These are phyloP conservation scores for Aspergillus phoenicis DNA, from an alignment of 2,329 filamentous ascomycete genomes.

Conservation along the genomic window DNA sequence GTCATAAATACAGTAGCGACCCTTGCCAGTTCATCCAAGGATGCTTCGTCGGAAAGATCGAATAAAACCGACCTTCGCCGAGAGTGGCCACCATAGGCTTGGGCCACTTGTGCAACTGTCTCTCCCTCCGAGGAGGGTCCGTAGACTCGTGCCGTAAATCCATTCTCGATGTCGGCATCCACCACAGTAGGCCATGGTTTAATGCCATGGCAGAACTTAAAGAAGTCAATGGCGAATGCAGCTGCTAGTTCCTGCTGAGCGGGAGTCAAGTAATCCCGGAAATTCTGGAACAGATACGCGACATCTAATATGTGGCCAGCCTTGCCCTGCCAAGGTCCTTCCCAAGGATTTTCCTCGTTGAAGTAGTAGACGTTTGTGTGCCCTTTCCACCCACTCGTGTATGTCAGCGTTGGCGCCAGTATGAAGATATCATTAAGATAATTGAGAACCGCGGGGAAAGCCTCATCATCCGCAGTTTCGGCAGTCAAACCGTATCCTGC, in stretches of 20 bases:
- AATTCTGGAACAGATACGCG: slow-evolving; percentile 52
- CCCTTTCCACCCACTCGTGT: slow-evolving; percentile 42
- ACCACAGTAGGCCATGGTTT: slow-evolving; percentile 34
- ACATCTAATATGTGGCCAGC: slow-evolving; percentile 51
- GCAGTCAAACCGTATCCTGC: slow-evolving; percentile 45
- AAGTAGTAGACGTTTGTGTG: slow-evolving; percentile 48
- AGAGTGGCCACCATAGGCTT: slow-evolving; percentile 27
- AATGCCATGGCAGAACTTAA: slow-evolving; percentile 44
- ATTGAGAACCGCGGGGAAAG: slow-evolving; percentile 45
- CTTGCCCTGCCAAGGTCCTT: slow-evolving; percentile 44
- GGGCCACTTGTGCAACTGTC: slow-evolving; percentile 9
- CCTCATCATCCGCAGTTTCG: slow-evolving; percentile 44
- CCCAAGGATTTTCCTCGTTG: slow-evolving; percentile 53
- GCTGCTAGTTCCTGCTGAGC: slow-evolving; percentile 35
- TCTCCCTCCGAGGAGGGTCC: slow-evolving; percentile 25
- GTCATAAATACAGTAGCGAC: slow-evolving; percentile 21
- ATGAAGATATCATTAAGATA: slow-evolving; percentile 52
- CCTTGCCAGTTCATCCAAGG: slow-evolving; percentile 28
- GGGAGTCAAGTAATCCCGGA: slow-evolving; percentile 40
- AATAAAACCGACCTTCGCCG: slow-evolving; percentile 28
- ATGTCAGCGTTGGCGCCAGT: slow-evolving; percentile 47
- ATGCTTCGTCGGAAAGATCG: slow-evolving; percentile 24
- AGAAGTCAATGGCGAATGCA: slow-evolving; percentile 41
- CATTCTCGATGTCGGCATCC: slow-evolving; percentile 17
- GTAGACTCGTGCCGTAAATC: slow-evolving; percentile 31